Base-by-base conservation (phyloP, 2,329 filamentous ascomycete genomes). In the Phyllosticta capitalensis region DNA sequence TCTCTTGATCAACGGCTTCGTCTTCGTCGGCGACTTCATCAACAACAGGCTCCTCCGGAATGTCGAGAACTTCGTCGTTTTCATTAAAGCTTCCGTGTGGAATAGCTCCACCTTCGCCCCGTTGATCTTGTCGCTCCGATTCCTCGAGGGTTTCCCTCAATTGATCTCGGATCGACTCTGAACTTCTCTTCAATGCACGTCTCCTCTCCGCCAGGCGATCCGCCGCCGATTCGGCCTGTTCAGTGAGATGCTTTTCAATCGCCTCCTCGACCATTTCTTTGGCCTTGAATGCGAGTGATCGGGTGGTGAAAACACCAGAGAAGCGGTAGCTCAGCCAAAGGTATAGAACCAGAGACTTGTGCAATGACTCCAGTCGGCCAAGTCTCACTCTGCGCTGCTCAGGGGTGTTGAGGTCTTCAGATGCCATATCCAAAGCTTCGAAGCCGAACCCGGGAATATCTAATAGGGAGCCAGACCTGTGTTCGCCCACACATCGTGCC, bases 271-370 rank as follows among this genome's bases (percentile, higher is more conserved):
- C 85, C 55, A 95, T 71, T 6, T 75, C 73, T 69, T 96, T 95
- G 54, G 90, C 83, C 69, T 96, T 85, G 64, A 89, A 87, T 0
- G 90, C 91, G 51, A 96, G 78, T 0, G 78, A 78, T 66, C 92
- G 83, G 64, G 86, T 89, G 5, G 78, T 81, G 71, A 96, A 95
- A 55, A 95, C 80, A 54, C 89, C 89, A 3, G 84, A 80, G 71
- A 92, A 95, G 6, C 92, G 86, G 73, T 92, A 97, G 66, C 89
- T 92, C 17, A 99, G 79, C 94, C 94, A 99, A 1, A 95, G 80
- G 69, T 97, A 99, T 53, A 92, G 76, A 52, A 92, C 90, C 45
- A 99, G 77, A 26, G 84, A 79, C 67, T 89, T 89, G 75, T 99
- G 94, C 17, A 99, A 79, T 2, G 76, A 72, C 71, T 99, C 94